These are phyloP conservation scores for Trichophyton mentagrophytes DNA, from an alignment of 2,329 filamentous ascomycete genomes.

Conservation along the genomic window DNA sequence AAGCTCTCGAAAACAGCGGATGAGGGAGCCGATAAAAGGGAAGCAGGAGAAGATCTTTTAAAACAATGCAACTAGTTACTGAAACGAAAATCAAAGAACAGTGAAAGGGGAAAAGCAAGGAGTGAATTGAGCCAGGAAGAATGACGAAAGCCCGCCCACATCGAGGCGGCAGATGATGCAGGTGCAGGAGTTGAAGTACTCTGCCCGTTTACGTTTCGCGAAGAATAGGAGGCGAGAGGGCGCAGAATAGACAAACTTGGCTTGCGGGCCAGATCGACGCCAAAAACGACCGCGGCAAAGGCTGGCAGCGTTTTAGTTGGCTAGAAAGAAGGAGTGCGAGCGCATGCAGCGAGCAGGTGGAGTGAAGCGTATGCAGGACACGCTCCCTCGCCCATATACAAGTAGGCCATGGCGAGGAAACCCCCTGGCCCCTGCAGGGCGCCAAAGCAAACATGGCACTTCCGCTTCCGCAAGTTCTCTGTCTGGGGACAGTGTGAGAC, in stretches of 20 bases:
- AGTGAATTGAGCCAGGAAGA: background rate
- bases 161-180: background rate
- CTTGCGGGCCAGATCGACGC: background rate
- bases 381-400: background rate
- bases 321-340: background rate
- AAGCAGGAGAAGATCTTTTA: too few relatives aligned
- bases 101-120: background rate
- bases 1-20: background rate
- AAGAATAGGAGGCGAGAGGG: background rate
- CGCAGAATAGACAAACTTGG: background rate
- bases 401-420: too few relatives aligned
- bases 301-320: background rate
- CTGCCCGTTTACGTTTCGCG: background rate
- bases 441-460: slow-evolving; percentile 1
- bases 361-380: background rate
- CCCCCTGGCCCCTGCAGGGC: background rate
- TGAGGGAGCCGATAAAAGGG: background rate
- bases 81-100: background rate
- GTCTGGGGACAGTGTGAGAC: background rate
- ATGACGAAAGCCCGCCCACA: background rate
- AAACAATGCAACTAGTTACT: background rate
- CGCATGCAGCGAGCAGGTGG: background rate
- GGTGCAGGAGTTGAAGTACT: background rate
- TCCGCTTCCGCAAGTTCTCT: background rate
- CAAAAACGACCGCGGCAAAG: background rate